phyloP scores from a whole-genome alignment of 306 rosid species.

The Delonix regia region DNA sequence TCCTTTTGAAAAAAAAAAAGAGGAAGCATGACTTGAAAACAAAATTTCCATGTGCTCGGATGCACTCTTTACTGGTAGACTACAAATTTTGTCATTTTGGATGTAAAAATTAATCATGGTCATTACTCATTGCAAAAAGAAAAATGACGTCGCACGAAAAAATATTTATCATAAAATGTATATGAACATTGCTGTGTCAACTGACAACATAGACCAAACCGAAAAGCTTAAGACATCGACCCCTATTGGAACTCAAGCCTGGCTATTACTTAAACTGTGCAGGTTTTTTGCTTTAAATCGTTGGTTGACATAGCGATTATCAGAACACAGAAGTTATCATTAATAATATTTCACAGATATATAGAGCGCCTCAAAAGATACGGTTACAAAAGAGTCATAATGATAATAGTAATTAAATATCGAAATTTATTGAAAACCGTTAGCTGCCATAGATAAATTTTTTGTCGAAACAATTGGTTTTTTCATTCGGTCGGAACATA shows the following conservation, averaged over 20 bases:
- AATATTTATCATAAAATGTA: too few relatives aligned
- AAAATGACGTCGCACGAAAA: too few relatives aligned
- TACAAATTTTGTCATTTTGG: background rate
- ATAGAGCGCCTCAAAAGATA: background rate
- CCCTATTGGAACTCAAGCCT: background rate
- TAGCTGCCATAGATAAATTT: background rate
- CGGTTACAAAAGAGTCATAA: background rate
- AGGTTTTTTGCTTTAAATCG: background rate
- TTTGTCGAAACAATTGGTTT: background rate
- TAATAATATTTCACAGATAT: background rate
- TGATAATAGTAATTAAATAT: background rate
- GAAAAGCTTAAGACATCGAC: background rate
- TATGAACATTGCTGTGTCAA: background rate
- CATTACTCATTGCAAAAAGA: background rate
- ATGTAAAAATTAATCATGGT: background rate
- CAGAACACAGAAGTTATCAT: too few relatives aligned
- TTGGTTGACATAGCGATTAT: background rate
- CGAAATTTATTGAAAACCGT: background rate
- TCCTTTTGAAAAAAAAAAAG: too few relatives aligned
- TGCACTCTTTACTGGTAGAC: background rate
- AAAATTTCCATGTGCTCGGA: background rate
- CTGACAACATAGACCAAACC: background rate
- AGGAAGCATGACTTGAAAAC: constrained; percentile 2
- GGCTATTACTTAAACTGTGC: background rate
- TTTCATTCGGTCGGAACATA: background rate